Base-by-base conservation (phyloP, 2,329 filamentous ascomycete species). In the Penicillium sp. region DNA sequence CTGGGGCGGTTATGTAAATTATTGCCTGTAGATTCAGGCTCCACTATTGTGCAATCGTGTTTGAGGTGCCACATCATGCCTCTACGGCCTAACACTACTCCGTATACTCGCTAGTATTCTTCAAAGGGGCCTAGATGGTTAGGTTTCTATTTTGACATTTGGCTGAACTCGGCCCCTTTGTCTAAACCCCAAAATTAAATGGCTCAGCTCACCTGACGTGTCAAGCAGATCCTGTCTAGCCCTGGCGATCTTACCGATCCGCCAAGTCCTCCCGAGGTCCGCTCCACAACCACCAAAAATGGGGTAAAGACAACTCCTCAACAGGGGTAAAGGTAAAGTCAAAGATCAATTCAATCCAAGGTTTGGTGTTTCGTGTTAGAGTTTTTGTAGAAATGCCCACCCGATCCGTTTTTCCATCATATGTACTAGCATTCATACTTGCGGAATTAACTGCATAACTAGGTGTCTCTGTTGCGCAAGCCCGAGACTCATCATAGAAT, bases 221-320 rank as follows among this genome's bases (percentile, higher is more conserved):
- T 29, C 39, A 24, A 8, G 26, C 19, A 43, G 50, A 37, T 46
- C 42, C 19, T 35, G 50, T 53, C 50, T 53, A 53, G 50, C 42
- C 50, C 29, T 47, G 50, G 43, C 42, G 42, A 53, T 45, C 43
- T 27, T 27, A 45, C 50, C 29, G 50, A 53, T 53, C 50, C 33
- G 37, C 49, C 26, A 52, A 31, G 49, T 52, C 37, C 49, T 52
- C n/a, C 46, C 46, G 29, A 49, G 46, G 46, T 49, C n/a, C 27
- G 27, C 21, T 49, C 27, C 46, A 29, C 46, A 31, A 11, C 19
- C 46, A 29, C 27, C 46, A 35, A 49, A 35, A 49, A 35, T 33
- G 46, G 46, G 46, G 46, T 29, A 21, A 49, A 42, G 37, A 42
- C 39, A 22, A 42, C 19, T 42, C 39, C 19, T 42, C 39, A 21